These are phyloP conservation scores for Stenocarpella maydis DNA, from an alignment of 2,329 filamentous ascomycete species.

Conservation along the genomic window DNA sequence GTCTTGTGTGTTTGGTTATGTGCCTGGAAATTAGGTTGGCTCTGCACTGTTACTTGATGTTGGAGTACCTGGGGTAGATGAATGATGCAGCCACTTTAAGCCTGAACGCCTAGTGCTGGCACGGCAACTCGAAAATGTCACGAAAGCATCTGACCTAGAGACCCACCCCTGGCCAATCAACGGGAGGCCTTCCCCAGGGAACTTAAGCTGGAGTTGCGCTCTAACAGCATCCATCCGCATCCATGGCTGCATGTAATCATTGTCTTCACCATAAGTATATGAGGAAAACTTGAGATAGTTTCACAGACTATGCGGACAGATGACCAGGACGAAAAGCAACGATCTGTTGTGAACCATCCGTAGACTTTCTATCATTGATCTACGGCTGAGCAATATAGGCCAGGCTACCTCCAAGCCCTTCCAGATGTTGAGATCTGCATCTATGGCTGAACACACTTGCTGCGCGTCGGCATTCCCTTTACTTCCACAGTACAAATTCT, in stretches of 20 bases:
- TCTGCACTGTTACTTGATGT: constrained; percentile 37
- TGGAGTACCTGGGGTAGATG: constrained; percentile 9
- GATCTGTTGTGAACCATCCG: neutral
- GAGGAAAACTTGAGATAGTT: no score
- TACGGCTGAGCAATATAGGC: neutral
- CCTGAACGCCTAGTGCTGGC: constrained; percentile 47
- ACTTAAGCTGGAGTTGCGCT: no score
- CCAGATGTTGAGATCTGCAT: neutral
- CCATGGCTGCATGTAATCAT: no score
- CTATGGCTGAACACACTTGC: neutral
- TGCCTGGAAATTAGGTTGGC: constrained; percentile 29
- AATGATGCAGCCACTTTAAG: constrained; percentile 28
- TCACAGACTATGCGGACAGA: neutral
- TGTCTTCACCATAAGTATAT: neutral
- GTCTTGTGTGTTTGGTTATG: neutral
- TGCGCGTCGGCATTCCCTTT: neutral
- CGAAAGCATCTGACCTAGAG: constrained; percentile 56
- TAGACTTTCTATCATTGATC: neutral
- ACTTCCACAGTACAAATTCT: neutral
- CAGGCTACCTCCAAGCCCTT: neutral
- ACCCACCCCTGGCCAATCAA: neutral
- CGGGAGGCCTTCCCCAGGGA: neutral
- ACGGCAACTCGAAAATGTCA: constrained; percentile 62
- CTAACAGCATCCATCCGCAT: no score
- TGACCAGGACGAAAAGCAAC: neutral